A percentile compares a stretch with the other conserved stretches of the same genome.
Conservation (phyloP, 257 asterid species). For the Primulina eburnea region DNA sequence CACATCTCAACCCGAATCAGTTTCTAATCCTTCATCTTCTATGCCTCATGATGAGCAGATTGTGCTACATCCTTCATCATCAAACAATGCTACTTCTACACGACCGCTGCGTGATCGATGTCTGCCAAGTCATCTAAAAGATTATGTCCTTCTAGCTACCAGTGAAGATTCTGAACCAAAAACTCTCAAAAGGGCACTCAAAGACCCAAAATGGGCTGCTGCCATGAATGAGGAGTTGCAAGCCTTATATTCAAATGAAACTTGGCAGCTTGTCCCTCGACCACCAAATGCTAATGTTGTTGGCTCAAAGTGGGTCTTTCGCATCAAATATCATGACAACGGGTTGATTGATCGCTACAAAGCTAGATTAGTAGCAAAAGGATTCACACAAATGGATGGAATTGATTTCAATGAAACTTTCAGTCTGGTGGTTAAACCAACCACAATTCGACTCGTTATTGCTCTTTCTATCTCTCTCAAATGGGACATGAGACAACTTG, state of each 20-base stretch:
- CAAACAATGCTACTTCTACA: too few species aligned
- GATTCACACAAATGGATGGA: too few species aligned
- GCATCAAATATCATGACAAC: neutral
- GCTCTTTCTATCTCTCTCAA: neutral
- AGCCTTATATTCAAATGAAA: neutral
- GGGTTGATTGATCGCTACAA: neutral
- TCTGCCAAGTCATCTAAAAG: neutral
- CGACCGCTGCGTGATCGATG: neutral
- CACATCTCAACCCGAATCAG: too few species aligned
- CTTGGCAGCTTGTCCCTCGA: too few species aligned
- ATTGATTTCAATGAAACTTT: too few species aligned
- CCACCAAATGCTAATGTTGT: too few species aligned
- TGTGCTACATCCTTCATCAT: too few species aligned
- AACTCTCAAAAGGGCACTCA: neutral
- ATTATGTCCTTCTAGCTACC: neutral
- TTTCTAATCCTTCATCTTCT: neutral
- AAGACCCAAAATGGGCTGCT: neutral
- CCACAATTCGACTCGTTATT: too few species aligned
- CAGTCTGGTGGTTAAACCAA: too few species aligned
- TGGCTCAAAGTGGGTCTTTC: too few species aligned
- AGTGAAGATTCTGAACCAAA: neutral
- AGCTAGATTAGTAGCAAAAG: too few species aligned
- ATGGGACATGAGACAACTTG: slow-evolving; percentile 2
- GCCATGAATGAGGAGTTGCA: neutral
- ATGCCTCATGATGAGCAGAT: too few species aligned